Evolutionary conservation across 129 eudicot species (phyloP), one percentile per base, ranked within the genome.

Genomic region (Centella asiatica): DNA sequence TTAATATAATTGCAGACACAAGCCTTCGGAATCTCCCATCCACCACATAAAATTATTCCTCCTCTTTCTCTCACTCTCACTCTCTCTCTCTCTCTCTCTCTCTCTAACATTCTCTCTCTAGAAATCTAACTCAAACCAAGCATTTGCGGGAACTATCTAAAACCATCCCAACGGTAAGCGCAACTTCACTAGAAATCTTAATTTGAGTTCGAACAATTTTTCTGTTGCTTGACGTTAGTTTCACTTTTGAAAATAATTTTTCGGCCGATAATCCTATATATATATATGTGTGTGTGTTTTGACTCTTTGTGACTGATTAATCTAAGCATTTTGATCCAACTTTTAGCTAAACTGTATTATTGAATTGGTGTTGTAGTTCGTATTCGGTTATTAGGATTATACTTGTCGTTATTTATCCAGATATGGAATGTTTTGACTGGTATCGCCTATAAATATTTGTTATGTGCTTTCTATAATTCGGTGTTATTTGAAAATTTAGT

Each of bases 31-130:
- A 25, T 29, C 36, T 6, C 6, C 46, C 45, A 31, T 59, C 66
- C 45, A 66, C 78, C 72, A 73, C 72, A 45, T 57, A 40, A 32
- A n/a, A n/a, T n/a, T n/a, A n/a, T n/a, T n/a, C n/a, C n/a, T n/a
- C n/a, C n/a, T n/a, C n/a, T n/a, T n/a, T n/a, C n/a, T n/a, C n/a
- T n/a, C n/a, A n/a, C n/a, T n/a, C n/a, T n/a, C 49, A 10, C 11
- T 6, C 42, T 13, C 42, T 13, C 42, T 65, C 44, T 13, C 49
- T 42, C 47, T 54, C 71, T 12, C n/a, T n/a, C n/a, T n/a, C n/a
- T n/a, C n/a, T n/a, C n/a, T n/a, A n/a, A n/a, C n/a, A n/a, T n/a
- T n/a, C 10, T 58, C 36, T 45, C 57, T 39, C 57, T 73, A 72
- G 49, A 1, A 15, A 20, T 17, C 31, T 18, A 5, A 36, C 4